Evolutionary conservation across 257 asterid genomes (phyloP), one percentile per base, ranked within the genome.

Genomic region (Vinca minor): DNA sequence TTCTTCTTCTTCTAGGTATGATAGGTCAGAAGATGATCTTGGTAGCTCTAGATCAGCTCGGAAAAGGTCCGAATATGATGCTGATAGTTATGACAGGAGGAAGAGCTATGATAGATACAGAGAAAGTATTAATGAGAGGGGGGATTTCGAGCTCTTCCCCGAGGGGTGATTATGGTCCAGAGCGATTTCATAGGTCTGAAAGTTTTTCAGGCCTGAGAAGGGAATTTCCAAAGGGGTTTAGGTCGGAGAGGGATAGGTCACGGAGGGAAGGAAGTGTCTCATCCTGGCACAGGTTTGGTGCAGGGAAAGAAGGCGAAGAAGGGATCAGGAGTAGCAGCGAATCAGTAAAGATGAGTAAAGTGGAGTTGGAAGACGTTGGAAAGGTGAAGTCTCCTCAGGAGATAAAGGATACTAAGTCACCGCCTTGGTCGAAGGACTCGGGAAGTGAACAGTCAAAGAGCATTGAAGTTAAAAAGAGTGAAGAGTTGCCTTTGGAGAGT

Each of bases 371-470:
- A 62, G 95, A 89, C 62, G 58, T 63, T 66, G 84, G 81, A 55
- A 92, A 83, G 78, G 72, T 76, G 4, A 88, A 77, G 77, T 86
- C 95, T 18, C 87, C 95, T 2, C 83, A 77, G 73, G 76, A 76
- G 57, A 35, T 65, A 50, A 78, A 85, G 74, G 91, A 84, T 71
- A n/a, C n/a, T n/a, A n/a, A n/a, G n/a, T n/a, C n/a, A n/a, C n/a
- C n/a, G n/a, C n/a, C n/a, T n/a, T n/a, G 90, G 95, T 91, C 98
- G 1, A 91, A 87, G 84, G 96, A 88, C 67, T 91, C 96, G 29
- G 95, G 86, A 29, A 92, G 96, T 66, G 98, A 92, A 81, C 93
- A 81, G 63, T 82, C 96, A 2, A 89, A 78, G 89, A 87, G 93
- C 76, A 79, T 82, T 39, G 98, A 88, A 73, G 70, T 83, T 57